These are phyloP conservation scores for Phytophthora niederhauseri DNA, from an alignment of 352 stramenopile species.

Conservation along the genomic window DNA sequence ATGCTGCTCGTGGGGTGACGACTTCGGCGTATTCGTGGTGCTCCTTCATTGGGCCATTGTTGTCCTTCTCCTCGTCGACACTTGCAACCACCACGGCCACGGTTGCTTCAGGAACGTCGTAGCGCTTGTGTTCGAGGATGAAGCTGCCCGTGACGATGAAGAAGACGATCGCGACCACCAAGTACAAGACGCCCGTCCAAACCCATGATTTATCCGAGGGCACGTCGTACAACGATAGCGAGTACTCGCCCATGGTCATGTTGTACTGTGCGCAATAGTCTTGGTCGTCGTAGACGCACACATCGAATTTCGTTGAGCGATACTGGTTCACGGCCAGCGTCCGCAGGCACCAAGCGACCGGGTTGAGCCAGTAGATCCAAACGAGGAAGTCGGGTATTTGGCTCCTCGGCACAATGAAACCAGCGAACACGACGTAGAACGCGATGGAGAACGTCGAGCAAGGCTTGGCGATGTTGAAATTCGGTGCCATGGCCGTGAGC, in stretches of 20 bases:
- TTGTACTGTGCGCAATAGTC: conserved; percentile 32
- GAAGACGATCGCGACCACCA: conserved; percentile 23
- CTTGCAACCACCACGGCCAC: conserved; percentile 9
- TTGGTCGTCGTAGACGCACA: conserved; percentile 27
- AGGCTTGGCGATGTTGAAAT: neutral
- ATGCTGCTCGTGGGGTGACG: conserved; percentile 17
- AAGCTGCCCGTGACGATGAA: conserved; percentile 26
- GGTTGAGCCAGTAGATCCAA: conserved; percentile 72
- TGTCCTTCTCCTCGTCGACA: neutral
- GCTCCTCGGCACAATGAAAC: conserved; percentile 43
- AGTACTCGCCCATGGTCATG: conserved; percentile 38
- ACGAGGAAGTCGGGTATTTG: conserved; percentile 43
- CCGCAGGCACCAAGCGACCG: conserved; percentile 44
- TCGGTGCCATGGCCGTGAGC: conserved; percentile 29
- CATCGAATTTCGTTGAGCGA: conserved; percentile 24
- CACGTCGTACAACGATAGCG: conserved; percentile 29
- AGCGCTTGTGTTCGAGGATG: conserved; percentile 30
- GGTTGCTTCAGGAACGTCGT: conserved; percentile 16
- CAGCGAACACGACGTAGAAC: conserved; percentile 50
- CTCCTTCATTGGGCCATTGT: neutral
- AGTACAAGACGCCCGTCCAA: conserved; percentile 13
- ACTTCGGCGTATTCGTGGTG: conserved; percentile 16
- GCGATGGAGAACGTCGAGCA: neutral
- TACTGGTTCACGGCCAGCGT: conserved; percentile 42
- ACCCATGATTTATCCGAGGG: conserved; percentile 35